A percentile compares a stretch with the other conserved stretches of the same genome.
These are phyloP conservation scores for Penicillium samsonianum DNA, from an alignment of 495 filamentous ascomycete species.

Conservation along the genomic window DNA sequence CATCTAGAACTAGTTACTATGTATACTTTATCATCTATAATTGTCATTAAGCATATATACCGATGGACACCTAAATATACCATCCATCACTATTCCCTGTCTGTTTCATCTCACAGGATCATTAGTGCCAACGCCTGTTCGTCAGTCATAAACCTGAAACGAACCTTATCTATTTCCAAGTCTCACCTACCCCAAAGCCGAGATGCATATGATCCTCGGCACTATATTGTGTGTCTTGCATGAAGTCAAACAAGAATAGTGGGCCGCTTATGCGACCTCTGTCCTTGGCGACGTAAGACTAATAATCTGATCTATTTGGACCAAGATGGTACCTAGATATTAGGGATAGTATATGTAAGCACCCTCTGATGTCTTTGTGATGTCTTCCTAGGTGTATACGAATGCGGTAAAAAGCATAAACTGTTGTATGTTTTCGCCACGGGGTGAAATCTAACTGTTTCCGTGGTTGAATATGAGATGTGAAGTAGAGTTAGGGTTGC, in stretches of 20 bases:
- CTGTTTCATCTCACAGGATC: neutral
- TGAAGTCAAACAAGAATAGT: too few species aligned
- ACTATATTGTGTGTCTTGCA: neutral
- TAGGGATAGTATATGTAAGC: too few species aligned
- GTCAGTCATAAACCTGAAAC: neutral
- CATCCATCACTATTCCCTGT: neutral
- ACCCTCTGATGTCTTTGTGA: too few species aligned
- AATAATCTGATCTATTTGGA: too few species aligned
- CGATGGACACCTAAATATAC: neutral
- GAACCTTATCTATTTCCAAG: neutral
- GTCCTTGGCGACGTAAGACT: too few species aligned
- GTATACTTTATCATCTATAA: neutral
- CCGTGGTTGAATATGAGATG: neutral
- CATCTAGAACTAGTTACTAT: neutral
- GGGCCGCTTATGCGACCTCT: too few species aligned
- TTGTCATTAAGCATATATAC: neutral
- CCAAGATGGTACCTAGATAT: too few species aligned
- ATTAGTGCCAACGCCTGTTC: neutral
- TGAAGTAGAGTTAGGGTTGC: slow-evolving; percentile 4
- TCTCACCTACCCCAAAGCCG: neutral
- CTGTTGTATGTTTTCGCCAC: neutral
- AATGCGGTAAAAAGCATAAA: too few species aligned
- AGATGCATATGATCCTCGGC: neutral
- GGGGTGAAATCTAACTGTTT: too few species aligned
- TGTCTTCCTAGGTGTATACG: too few species aligned